Base-by-base conservation (phyloP, 805 yeast species). In the Cyberlindnera misumaiensis region DNA sequence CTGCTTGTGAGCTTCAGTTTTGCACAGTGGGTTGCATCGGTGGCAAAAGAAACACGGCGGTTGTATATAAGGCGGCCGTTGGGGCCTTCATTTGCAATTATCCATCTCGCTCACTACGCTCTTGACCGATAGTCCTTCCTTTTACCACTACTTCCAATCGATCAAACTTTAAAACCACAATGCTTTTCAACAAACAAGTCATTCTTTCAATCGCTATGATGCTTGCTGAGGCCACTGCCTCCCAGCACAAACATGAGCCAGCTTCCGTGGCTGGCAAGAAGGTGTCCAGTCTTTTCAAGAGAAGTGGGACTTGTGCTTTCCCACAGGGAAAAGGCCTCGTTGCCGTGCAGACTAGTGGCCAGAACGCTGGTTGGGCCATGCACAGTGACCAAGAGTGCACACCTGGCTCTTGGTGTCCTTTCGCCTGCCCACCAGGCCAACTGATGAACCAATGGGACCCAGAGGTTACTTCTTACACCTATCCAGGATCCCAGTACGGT, bases 401-500 rank as follows among this genome's bases (percentile, higher is more conserved):
- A 4, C 68, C 81, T 18, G 95, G 93, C n/a, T 63, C 68, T 24
- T 88, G 79, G 73, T 87, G 96, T 61, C 96, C 95, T 24, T 88
- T 82, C 59, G 96, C 96, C 13, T 87, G 96, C 58, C 78, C 87
- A 13, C 83, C 95, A 30, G 96, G 96, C 42, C 75, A 83, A 59
- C 60, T 87, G 39, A 80, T 82, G 81, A 84, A 79, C 24, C 96
- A 87, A 62, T 87, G 95, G 96, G 93, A 88, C 54, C 77, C 87
- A 4, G 45, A 58, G 4, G 82, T 80, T 28, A 84, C 84, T n/a
- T 47, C 77, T 10, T 87, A 86, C 64, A 50, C 80, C 6, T 83
- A 82, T 57, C 94, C 95, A 16, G 71, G 75, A 28, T 83, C 95
- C 3, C 80, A 75, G 65, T 64, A 84, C 53, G 96, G 96, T 51